Conservation (phyloP, 148 eudicot species). For the Pharnaceum exiguum region DNA sequence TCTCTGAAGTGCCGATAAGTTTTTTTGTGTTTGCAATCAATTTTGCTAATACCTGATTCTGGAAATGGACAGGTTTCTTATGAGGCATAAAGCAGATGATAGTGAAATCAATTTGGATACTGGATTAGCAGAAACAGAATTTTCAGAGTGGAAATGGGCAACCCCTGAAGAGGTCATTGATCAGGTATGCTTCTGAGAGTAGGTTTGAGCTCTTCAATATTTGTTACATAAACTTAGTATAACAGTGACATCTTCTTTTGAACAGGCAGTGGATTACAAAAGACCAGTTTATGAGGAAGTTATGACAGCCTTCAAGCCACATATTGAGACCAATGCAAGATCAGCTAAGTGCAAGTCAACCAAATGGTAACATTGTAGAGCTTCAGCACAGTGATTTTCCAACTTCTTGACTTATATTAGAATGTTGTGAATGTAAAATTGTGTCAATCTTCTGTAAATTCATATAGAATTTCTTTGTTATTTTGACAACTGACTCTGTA, state of each 20-base stretch:
- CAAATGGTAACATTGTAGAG: slow-evolving; percentile 63
- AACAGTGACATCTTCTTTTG: not conserved
- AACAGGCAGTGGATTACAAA: slow-evolving; percentile 94
- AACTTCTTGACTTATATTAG: not conserved
- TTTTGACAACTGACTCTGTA: slow-evolving; percentile 7
- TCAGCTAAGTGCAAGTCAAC: slow-evolving; percentile 75
- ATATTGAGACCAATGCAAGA: slow-evolving; percentile 31
- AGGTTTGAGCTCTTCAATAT: not conserved
- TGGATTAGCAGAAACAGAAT: slow-evolving; percentile 78
- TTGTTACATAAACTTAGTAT: not conserved
- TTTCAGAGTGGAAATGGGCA: slow-evolving; percentile 98
- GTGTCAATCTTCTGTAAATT: slow-evolving; percentile 26
- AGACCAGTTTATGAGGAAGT: slow-evolving; percentile 96
- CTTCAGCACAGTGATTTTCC: not conserved
- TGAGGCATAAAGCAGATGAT: slow-evolving; percentile 68
- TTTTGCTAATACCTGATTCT: slow-evolving; percentile 2
- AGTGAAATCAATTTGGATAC: slow-evolving; percentile 69
- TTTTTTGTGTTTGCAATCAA: not conserved
- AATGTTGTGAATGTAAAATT: slow-evolving; percentile 14
- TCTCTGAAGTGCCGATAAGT: not conserved
- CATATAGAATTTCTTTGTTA: slow-evolving; percentile 14
- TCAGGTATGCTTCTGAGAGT: slow-evolving; percentile 43
- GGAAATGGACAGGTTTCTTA: slow-evolving; percentile 59
- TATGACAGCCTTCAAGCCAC: slow-evolving; percentile 55
- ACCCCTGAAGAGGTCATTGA: slow-evolving; percentile 78